Evolutionary conservation across 2,329 filamentous ascomycete species (phyloP).

Genomic region (Fusarium sp.): DNA sequence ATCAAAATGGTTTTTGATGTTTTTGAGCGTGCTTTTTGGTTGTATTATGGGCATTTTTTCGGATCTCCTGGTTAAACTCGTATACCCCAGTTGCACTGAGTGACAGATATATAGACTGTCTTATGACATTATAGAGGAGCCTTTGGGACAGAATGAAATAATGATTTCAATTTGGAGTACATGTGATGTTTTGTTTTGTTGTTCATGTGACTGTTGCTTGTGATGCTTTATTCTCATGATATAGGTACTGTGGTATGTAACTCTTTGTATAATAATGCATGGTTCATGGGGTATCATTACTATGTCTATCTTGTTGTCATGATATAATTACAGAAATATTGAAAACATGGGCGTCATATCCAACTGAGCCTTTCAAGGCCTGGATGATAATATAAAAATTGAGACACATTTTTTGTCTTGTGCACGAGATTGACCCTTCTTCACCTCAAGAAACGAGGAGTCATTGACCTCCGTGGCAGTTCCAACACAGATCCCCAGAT

Average conservation of each 20-base stretch:
- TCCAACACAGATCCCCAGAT: conserved; percentile 9
- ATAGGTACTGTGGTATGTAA: not conserved
- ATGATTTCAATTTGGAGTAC: not conserved
- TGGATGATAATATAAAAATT: not conserved
- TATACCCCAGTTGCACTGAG: conserved; percentile 41
- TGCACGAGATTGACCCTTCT: not conserved
- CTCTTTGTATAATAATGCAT: not conserved
- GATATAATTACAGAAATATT: conserved; percentile 5
- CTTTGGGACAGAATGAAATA: conserved; percentile 12
- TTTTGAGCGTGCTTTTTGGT: conserved; percentile 37
- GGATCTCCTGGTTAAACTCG: conserved; percentile 34
- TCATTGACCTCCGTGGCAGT: not conserved
- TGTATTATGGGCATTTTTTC: conserved; percentile 35
- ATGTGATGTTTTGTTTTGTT: not conserved
- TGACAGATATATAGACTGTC: conserved; percentile 33
- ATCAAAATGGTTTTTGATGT: conserved; percentile 34
- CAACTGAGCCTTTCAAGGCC: not conserved
- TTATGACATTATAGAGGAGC: conserved; percentile 29
- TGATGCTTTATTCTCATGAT: no score
- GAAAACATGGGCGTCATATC: conserved; percentile 28
- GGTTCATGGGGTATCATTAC: conserved; percentile 22
- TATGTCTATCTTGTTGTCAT: conserved; percentile 5
- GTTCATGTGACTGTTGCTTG: no score
- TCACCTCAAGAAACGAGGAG: conserved; percentile 2
- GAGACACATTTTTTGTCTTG: not conserved